phyloP scores from a whole-genome alignment of 2,329 filamentous ascomycete genomes.

The Exophiala sideris region DNA sequence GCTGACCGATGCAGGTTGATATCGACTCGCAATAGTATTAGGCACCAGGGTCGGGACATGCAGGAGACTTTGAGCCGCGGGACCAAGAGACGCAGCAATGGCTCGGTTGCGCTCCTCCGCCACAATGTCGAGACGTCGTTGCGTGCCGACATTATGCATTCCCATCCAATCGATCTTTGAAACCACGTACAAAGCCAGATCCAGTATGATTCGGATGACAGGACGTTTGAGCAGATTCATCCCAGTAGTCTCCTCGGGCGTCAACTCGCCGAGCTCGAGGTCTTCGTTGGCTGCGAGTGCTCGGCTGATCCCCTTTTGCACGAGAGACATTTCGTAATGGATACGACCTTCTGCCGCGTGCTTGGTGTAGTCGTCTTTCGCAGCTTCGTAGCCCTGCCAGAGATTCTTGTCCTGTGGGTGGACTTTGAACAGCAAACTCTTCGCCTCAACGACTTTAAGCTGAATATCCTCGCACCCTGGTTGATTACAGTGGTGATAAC shows the following conservation, averaged over 20 bases:
- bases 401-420: conserved; percentile 26
- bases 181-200: conserved; percentile 35
- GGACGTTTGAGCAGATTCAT: conserved; percentile 30
- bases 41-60: too few species aligned
- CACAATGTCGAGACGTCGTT: conserved; percentile 9
- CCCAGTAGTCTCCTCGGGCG: conserved; percentile 31
- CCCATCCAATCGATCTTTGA: conserved; percentile 40
- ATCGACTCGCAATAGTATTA: too few species aligned
- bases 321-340: conserved; percentile 41
- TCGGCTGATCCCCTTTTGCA: conserved; percentile 36
- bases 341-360: conserved; percentile 35
- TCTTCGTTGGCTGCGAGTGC: conserved; percentile 33
- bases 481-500: conserved; percentile 29
- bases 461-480: conserved; percentile 22
- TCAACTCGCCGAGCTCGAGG: conserved; percentile 36
- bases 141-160: conserved; percentile 24
- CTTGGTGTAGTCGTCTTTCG: conserved; percentile 24
- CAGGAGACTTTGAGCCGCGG: conserved; percentile 4
- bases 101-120: conserved; percentile 1
- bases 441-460: conserved; percentile 38
- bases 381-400: conserved; percentile 31
- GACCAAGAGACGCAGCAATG: conserved; percentile 4
- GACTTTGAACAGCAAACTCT: conserved; percentile 34
- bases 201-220: conserved; percentile 29
- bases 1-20: too few species aligned